These are phyloP conservation scores for Leavenworthia alabamica DNA, from an alignment of 345 rosid genomes.

Conservation along the genomic window DNA sequence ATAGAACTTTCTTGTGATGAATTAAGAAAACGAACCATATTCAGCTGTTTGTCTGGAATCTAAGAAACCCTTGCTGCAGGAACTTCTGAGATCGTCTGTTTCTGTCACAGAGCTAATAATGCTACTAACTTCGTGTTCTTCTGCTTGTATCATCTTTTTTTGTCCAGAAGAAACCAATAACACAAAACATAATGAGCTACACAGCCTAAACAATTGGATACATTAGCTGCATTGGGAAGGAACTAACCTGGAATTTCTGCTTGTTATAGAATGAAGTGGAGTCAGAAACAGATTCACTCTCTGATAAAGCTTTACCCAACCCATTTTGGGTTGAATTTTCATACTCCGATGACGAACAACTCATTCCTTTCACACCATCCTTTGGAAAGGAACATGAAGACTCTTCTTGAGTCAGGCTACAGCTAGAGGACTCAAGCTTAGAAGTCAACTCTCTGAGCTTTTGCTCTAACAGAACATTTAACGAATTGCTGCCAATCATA, in stretches of 20 bases:
- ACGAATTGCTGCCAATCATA: constrained; percentile 45
- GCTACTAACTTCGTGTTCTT: constrained; percentile 42
- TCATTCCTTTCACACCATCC: constrained; percentile 17
- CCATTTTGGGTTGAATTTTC: constrained; percentile 34
- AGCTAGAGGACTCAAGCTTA: constrained; percentile 50
- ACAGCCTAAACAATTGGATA: background rate
- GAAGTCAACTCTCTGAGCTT: constrained; percentile 63
- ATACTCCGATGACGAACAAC: constrained; percentile 24
- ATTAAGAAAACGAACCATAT: constrained; percentile 6
- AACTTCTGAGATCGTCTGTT: constrained; percentile 38
- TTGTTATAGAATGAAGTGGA: constrained; percentile 34
- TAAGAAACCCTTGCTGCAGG: constrained; percentile 34
- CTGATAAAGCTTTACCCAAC: constrained; percentile 25
- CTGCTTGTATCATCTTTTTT: constrained; percentile 20
- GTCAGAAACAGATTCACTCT: constrained; percentile 32
- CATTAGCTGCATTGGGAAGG: constrained; percentile 5
- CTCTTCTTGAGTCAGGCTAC: constrained; percentile 41
- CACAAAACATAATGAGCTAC: background rate
- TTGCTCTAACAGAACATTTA: constrained; percentile 63
- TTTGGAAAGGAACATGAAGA: constrained; percentile 30
- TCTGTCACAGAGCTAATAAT: constrained; percentile 34
- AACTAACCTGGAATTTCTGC: constrained; percentile 58
- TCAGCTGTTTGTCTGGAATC: constrained; percentile 23
- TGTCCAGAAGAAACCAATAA: constrained; percentile 1
- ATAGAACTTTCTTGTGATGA: background rate